phyloP scores from a whole-genome alignment of 2,329 filamentous ascomycete genomes.

The Cladobotryum mycophilum region DNA sequence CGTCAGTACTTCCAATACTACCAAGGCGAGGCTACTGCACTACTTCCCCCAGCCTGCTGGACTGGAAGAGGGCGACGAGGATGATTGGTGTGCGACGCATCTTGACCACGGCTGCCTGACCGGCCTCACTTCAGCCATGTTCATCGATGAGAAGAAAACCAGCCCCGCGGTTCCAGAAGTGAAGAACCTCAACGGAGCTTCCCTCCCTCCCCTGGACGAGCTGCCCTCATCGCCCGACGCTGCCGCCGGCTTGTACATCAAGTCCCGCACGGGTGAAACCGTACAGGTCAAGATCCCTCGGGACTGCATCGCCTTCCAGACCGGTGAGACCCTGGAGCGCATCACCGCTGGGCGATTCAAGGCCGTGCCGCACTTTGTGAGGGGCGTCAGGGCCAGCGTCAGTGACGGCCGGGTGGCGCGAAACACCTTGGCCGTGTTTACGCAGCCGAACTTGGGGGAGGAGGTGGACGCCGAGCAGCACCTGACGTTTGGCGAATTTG shows the following conservation, averaged over 20 bases:
- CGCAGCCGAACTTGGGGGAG: slow-evolving; percentile 86
- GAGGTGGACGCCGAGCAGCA: slow-evolving; percentile 63
- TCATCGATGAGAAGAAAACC: slow-evolving; percentile 66
- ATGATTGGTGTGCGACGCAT: slow-evolving; percentile 92
- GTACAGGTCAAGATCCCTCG: slow-evolving; percentile 90
- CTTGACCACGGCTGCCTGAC: slow-evolving; percentile 92
- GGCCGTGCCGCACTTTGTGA: slow-evolving; percentile 93
- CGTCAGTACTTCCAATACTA: slow-evolving; percentile 77
- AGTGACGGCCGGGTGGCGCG: slow-evolving; percentile 54
- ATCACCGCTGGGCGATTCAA: slow-evolving; percentile 90
- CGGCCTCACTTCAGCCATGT: slow-evolving; percentile 92
- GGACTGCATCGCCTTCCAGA: slow-evolving; percentile 93
- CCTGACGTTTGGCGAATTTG: slow-evolving; percentile 71
- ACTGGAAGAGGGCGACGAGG: slow-evolving; percentile 47
- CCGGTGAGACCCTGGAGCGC: slow-evolving; percentile 81
- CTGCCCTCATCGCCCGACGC: slow-evolving; percentile 73
- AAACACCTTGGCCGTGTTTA: slow-evolving; percentile 94
- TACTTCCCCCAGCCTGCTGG: slow-evolving; percentile 67
- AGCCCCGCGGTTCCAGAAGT: slow-evolving; percentile 26
- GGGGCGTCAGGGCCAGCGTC: slow-evolving; percentile 58
- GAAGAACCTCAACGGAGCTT: slow-evolving; percentile 18
- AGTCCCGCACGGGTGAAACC: slow-evolving; percentile 70
- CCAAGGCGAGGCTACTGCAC: slow-evolving; percentile 86
- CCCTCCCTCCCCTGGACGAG: slow-evolving; percentile 56
- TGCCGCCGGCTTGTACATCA: slow-evolving; percentile 86